Evolutionary conservation across 768 basidiomycete species (phyloP), one percentile per base, ranked within the genome.

Genomic region (Termitomyces sp.): DNA sequence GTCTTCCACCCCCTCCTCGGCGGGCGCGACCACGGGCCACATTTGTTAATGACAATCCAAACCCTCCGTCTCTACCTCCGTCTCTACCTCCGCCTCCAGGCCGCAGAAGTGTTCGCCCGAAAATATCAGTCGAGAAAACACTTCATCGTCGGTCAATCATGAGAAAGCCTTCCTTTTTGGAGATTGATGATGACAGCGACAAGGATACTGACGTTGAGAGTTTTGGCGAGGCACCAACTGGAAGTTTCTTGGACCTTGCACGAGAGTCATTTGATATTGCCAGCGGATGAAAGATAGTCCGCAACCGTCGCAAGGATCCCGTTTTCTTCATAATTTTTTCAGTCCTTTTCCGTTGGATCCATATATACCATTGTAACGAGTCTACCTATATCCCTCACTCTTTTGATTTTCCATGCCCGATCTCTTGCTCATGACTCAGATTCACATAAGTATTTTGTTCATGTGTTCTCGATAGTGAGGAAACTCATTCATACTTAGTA

Each of bases 141-240:
- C 62, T 74, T 43, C 76, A 74, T 55, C 76, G 78, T 45, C 76
- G 73, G 46, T 81, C 80, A 7, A 72, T 88, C 57, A 77, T 84
- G 71, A 76, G 75, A 63, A 86, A 87, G 63, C 82, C 87, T 19
- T 88, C 86, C 1, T 89, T 89, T 66, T 71, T 89, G 46, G 85
- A 88, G 35, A 86, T 89, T 54, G 79, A 78, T 45, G 78, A 79
- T 8, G 67, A 67, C 19, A 74, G 76, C 38, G 58, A 63, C 54
- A 65, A 66, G 38, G 70, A 73, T 44, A 64, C 65, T 21, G 67
- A 71, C 37, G 50, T 60, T 10, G 62, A 64, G 22, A 61, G 53
- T 38, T 51, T 54, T 11, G 64, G 57, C 43, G 65, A 63, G 24
- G 60, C 60, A 56, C 60, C 62, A 19, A 60, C 66, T 51, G 69